Conservation (phyloP, 2,329 filamentous ascomycete species). For the Leptographium wingfieldii region DNA sequence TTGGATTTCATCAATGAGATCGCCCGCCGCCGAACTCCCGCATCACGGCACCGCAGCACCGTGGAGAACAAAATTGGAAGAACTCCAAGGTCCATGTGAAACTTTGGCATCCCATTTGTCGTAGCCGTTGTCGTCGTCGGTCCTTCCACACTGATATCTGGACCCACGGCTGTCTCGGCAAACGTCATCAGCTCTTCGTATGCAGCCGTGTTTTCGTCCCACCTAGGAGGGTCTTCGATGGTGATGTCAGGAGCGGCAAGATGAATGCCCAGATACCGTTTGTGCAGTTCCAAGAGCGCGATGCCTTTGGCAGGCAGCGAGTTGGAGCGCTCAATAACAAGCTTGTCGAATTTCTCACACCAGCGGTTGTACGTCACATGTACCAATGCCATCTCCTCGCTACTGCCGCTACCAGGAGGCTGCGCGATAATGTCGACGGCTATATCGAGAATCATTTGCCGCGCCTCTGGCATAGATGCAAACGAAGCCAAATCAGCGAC, state of each 20-base stretch:
- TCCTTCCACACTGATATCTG: background rate
- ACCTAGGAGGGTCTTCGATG: background rate
- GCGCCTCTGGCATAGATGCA: background rate
- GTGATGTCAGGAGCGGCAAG: background rate
- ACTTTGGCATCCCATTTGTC: background rate
- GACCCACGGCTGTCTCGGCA: background rate
- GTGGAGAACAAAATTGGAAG: conserved; percentile 7
- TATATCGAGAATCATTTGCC: conserved; percentile 1
- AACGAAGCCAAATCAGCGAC: background rate
- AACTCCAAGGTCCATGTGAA: conserved; percentile 10
- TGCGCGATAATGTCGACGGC: background rate
- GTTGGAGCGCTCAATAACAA: background rate
- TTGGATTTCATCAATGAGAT: conserved; percentile 1
- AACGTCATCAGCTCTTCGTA: background rate
- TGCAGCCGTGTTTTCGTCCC: background rate
- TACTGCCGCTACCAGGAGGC: too few species aligned
- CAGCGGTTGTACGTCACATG: background rate
- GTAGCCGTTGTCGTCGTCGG: background rate
- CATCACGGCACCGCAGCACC: conserved; percentile 3
- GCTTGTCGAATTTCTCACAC: conserved; percentile 1
- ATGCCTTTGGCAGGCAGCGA: background rate
- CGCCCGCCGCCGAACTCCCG: conserved; percentile 3
- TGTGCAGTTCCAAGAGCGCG: conserved; percentile 4
- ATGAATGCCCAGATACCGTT: background rate
- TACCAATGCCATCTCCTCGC: background rate